Evolutionary conservation across 306 rosid species (phyloP).

Genomic region (Vigna reflexopilosa): DNA sequence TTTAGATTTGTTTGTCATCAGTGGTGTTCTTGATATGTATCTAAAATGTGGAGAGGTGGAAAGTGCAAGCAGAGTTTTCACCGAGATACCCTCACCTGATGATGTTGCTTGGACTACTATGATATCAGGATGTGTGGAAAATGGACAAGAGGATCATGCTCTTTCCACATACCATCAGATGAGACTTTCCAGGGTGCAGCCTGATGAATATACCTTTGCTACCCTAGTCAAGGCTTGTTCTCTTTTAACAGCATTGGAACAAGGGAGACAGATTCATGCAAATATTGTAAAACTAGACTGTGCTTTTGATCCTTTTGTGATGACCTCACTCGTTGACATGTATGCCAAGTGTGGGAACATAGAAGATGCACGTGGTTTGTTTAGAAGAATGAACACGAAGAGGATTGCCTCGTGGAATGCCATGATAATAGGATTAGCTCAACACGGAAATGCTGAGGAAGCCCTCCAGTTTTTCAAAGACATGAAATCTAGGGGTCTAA

Average conservation of each 20-base stretch:
- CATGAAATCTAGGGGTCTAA: conserved; percentile 59
- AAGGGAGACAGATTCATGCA: conserved; percentile 82
- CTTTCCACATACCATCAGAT: conserved; percentile 68
- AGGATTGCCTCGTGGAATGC: conserved; percentile 80
- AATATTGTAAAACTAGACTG: conserved; percentile 73
- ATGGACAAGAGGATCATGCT: conserved; percentile 75
- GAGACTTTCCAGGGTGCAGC: conserved; percentile 73
- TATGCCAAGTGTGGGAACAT: conserved; percentile 84
- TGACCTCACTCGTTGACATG: conserved; percentile 90
- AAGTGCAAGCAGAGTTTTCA: conserved; percentile 61
- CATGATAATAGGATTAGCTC: conserved; percentile 85
- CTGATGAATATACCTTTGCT: conserved; percentile 83
- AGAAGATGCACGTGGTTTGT: conserved; percentile 68
- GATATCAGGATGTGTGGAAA: conserved; percentile 82
- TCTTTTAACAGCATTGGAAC: conserved; percentile 75
- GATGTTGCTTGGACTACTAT: conserved; percentile 90
- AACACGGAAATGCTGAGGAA: conserved; percentile 77
- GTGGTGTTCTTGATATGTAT: conserved; percentile 82
- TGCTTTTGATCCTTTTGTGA: conserved; percentile 70
- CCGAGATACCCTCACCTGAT: conserved; percentile 66
- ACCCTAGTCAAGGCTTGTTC: conserved; percentile 81
- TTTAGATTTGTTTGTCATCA: conserved; percentile 63
- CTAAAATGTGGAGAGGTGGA: conserved; percentile 81
- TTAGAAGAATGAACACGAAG: conserved; percentile 54
- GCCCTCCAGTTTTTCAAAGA: conserved; percentile 66